phyloP scores from a whole-genome alignment of 768 basidiomycete species.

The Pleurotus tuber-regium region DNA sequence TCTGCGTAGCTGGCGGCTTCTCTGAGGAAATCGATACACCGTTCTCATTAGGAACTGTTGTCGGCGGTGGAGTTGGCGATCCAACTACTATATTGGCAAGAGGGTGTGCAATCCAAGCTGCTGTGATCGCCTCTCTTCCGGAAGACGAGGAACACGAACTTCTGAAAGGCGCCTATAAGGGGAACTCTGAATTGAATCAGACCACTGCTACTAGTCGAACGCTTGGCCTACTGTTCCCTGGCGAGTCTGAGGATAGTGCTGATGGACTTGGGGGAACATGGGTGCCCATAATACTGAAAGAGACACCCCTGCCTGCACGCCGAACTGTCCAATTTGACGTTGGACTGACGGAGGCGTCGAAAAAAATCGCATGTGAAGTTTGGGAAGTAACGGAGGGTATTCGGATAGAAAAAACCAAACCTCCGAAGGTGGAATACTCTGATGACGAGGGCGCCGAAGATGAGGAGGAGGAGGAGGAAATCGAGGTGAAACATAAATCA shows the following conservation, averaged over 20 bases:
- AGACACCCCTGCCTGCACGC: conserved; percentile 70
- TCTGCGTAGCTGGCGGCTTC: conserved; percentile 49
- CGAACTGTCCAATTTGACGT: conserved; percentile 59
- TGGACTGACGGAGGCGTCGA: conserved; percentile 38
- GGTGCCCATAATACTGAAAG: conserved; percentile 63
- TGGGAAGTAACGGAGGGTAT: conserved; percentile 77
- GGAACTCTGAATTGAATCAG: conserved; percentile 36
- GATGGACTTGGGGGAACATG: conserved; percentile 58
- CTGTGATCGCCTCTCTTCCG: conserved; percentile 49
- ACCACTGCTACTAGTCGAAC: conserved; percentile 60
- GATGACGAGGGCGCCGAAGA: conserved; percentile 49
- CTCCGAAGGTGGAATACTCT: conserved; percentile 40
- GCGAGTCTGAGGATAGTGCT: conserved; percentile 30
- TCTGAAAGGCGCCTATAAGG: conserved; percentile 48
- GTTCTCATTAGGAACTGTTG: conserved; percentile 62
- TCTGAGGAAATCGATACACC: conserved; percentile 61
- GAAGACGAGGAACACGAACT: conserved; percentile 47
- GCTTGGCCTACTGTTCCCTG: conserved; percentile 67
- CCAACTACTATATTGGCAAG: conserved; percentile 75
- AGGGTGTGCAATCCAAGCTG: conserved; percentile 77
- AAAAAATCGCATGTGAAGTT: conserved; percentile 63
- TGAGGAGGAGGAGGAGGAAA: conserved; percentile 59
- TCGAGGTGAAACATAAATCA: conserved; percentile 62
- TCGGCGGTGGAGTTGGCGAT: conserved; percentile 72
- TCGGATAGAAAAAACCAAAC: conserved; percentile 55